Conservation (phyloP, 106 monocot genomes). For the Phalaenopsis equestris region DNA sequence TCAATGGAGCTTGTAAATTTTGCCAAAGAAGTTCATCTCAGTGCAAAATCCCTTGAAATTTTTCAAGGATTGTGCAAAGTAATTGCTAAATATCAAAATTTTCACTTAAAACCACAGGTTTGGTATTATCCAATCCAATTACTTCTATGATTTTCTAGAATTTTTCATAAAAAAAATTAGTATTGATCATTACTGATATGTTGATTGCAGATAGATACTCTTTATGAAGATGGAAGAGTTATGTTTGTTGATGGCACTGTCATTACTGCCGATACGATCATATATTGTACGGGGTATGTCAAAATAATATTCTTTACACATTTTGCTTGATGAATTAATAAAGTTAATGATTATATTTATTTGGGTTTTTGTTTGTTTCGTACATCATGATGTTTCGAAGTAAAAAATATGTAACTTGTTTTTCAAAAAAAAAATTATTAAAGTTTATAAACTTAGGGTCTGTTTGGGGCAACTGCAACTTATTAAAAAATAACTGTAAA, state of each 20-base stretch:
- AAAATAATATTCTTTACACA: not conserved
- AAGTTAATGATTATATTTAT: too few relatives aligned
- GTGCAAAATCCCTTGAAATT: slow-evolving; percentile 42
- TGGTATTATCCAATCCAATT: not conserved
- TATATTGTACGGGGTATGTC: slow-evolving; percentile 63
- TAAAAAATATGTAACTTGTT: too few relatives aligned
- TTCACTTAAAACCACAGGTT: slow-evolving; percentile 38
- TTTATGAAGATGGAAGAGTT: slow-evolving; percentile 48
- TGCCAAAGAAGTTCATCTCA: slow-evolving; percentile 54
- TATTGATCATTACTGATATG: not conserved
- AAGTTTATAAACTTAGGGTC: too few relatives aligned
- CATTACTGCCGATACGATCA: slow-evolving; percentile 41
- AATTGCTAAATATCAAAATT: slow-evolving; percentile 29
- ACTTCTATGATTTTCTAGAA: too few relatives aligned
- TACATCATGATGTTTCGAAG: too few relatives aligned
- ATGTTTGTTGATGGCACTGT: slow-evolving; percentile 35
- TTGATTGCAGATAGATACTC: slow-evolving; percentile 30
- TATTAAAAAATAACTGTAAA: too few relatives aligned
- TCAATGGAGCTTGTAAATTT: slow-evolving; percentile 43
- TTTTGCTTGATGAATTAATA: too few relatives aligned
- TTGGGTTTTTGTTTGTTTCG: too few relatives aligned
- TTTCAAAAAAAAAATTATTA: too few relatives aligned
- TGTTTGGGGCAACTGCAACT: too few relatives aligned
- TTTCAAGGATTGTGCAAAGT: slow-evolving; percentile 36
- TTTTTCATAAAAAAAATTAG: not conserved